Percentiles rank a stretch among this genome's conserved stretches.
Evolutionary conservation across 2,329 filamentous ascomycete genomes (phyloP).

Genomic region (Blumeria graminis): DNA sequence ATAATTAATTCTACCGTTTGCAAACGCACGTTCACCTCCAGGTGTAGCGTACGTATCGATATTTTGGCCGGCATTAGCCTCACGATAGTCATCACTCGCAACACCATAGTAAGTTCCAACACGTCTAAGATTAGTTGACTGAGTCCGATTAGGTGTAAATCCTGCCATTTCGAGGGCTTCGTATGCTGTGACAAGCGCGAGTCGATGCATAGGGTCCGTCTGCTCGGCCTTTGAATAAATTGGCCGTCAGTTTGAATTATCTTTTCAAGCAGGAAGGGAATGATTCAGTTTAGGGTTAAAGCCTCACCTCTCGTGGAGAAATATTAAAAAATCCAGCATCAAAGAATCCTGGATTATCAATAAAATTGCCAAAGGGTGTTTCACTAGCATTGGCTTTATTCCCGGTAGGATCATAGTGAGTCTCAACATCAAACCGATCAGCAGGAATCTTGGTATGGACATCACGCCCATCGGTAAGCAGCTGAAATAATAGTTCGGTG

Average conservation of each 20-base stretch:
- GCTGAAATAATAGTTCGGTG: constrained; percentile 47
- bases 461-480: constrained; percentile 49
- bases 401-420: constrained; percentile 45
- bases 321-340: constrained; percentile 76
- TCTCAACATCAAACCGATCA: constrained; percentile 50
- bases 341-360: constrained; percentile 48
- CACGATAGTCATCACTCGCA: constrained; percentile 15
- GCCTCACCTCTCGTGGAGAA: constrained; percentile 49
- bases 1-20: constrained; percentile 17
- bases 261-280: too few relatives aligned
- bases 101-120: constrained; percentile 15
- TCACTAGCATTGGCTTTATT: constrained; percentile 55
- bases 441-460: constrained; percentile 38
- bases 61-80: constrained; percentile 14
- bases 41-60: constrained; percentile 15
- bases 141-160: constrained; percentile 26
- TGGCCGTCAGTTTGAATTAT: too few relatives aligned
- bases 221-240: constrained; percentile 18
- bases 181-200: constrained; percentile 53
- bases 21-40: constrained; percentile 14
- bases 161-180: constrained; percentile 65
- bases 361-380: constrained; percentile 51
- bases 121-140: constrained; percentile 19
- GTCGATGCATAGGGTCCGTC: constrained; percentile 59
- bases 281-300: not conserved